Evolutionary conservation across 345 rosid species (phyloP), one percentile per base, ranked within the genome.

Genomic region (Leavenworthia alabamica): DNA sequence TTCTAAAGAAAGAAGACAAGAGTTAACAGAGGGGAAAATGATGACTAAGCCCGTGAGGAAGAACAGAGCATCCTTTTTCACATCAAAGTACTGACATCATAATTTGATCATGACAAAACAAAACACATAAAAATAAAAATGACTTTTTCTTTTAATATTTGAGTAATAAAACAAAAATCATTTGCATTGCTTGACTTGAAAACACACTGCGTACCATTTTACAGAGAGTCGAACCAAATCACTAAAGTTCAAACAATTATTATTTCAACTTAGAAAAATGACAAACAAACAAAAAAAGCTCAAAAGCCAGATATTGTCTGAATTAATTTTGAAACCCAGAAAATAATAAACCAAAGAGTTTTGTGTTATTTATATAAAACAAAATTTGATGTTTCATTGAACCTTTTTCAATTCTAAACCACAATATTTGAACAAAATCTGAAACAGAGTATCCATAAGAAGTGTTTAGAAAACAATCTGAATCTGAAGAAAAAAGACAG

Each of bases 1-100:
- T 48, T 10, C 41, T 29, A 7, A 75, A 71, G 68, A 27, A 64
- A 71, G 64, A 56, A 62, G 78, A 75, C 68, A 73, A 62, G 50
- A 62, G 31, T 32, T 50, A 60, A 70, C 71, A 66, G 68, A 72
- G 70, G 56, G 58, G 49, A 27, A 62, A 74, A 68, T 68, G 62
- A 77, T 73, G 62, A 77, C 71, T 55, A 71, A 49, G 45, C 65
- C 75, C 73, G 60, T 59, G 69, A 72, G 66, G 66, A 56, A 70
- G 66, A 72, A 67, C 66, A 74, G 47, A 44, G 61, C 70, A 58
- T 63, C 68, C 58, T 71, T 63, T 71, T 71, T 68, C 68, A 70
- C 61, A 65, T 41, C 70, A 61, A 51, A 70, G 60, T 53, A 50
- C 66, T 73, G 74, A 69, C 68, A 78, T 56, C 56, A 48, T 64